Percentiles rank a stretch among this genome's conserved stretches.
phyloP scores from a whole-genome alignment of 495 filamentous ascomycete genomes.

The Pseudotulostoma volvatum region DNA sequence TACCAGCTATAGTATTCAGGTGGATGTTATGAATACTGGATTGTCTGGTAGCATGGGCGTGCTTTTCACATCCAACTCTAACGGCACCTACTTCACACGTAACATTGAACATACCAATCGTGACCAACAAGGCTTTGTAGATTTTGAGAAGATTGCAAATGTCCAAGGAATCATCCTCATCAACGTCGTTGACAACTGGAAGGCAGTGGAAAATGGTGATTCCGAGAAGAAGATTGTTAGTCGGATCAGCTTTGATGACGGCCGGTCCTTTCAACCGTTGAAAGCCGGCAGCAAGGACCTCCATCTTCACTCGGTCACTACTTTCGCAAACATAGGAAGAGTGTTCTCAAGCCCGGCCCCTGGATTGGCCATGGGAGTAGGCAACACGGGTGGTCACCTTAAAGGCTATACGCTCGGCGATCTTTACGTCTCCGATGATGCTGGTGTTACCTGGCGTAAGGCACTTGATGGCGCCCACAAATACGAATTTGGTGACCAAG shows the following conservation, averaged over 20 bases:
- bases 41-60: conserved; percentile 57
- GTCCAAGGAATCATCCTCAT: conserved; percentile 86
- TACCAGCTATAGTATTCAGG: conserved; percentile 91
- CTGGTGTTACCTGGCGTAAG: conserved; percentile 64
- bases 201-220: conserved; percentile 44
- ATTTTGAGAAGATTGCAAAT: conserved; percentile 80
- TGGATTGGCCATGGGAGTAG: conserved; percentile 80
- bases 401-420: conserved; percentile 48
- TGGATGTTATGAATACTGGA: conserved; percentile 67
- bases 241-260: conserved; percentile 87
- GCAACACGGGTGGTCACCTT: conserved; percentile 66
- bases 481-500: conserved; percentile 89
- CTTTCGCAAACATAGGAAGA: conserved; percentile 59
- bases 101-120: conserved; percentile 88
- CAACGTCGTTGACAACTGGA: conserved; percentile 75
- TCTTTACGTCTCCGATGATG: conserved; percentile 81
- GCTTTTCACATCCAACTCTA: conserved; percentile 85
- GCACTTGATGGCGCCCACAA: conserved; percentile 71
- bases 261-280: conserved; percentile 53
- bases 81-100: conserved; percentile 84
- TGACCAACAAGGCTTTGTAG: conserved; percentile 49
- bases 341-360: conserved; percentile 89
- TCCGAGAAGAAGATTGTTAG: conserved; percentile 50
- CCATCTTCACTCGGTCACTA: conserved; percentile 82
- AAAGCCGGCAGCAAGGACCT: conserved; percentile 43